Base-by-base conservation (phyloP, 208 protist species). In the Crithidia acanthocephali region DNA sequence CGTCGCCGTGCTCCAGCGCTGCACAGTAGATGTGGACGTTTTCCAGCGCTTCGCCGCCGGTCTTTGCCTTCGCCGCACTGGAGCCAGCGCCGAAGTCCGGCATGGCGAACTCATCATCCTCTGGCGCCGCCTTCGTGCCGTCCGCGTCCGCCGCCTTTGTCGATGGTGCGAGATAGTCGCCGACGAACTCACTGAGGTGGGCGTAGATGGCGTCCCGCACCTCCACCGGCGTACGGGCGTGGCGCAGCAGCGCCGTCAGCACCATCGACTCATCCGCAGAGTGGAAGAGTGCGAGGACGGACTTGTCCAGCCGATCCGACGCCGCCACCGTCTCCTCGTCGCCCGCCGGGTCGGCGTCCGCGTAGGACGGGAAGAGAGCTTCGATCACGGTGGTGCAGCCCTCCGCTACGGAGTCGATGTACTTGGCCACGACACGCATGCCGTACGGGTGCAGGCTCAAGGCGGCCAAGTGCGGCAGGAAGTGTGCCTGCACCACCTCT, bases 151-250 rank as follows among this genome's bases (percentile, higher is more conserved):
- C 32, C 33, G n/a, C 15, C 58, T 69, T 47, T 9, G 51, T 2
- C 8, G 59, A 0, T 2, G 84, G 62, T 20, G 72, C 44, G 44
- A 97, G 72, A 50, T 95, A 97, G 30, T 92, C 86, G 13, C 0
- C 75, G 1, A 73, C 85, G 62, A 84, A 89, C 72, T 92, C 90
- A 61, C 74, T 81, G 16, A 95, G 79, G 57, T 94, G 85, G 9
- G 83, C 88, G 33, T 72, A 83, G 52, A 97, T 84, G 22, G 84
- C 88, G 67, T 95, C 92, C 81, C 93, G 91, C 40, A 97, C 62
- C 20, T 64, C 53, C 3, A 56, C 23, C 47, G 88, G 82, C 18
- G 91, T 84, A 23, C 87, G 58, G 10, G 76, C 66, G 57, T 93
- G 83, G n/a, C 79, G 74, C 32, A 95, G 45, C 65, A 97, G 65